These are phyloP conservation scores for Zygosaccharomyces sapae DNA, from an alignment of 1,139 yeast genomes.

Conservation along the genomic window DNA sequence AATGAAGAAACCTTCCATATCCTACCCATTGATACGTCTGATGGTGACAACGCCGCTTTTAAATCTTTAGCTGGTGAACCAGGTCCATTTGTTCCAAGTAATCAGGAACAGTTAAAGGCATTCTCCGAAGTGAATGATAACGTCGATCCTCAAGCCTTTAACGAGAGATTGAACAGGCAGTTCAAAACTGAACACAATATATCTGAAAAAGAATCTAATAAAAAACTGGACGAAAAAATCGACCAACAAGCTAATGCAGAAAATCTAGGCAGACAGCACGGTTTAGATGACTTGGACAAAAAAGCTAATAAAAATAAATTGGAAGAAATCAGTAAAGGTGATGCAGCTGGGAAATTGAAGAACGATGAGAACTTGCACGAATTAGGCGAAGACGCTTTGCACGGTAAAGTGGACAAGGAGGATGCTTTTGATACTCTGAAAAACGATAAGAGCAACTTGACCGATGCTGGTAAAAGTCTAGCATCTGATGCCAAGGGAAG, in stretches of 20 bases:
- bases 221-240: background rate
- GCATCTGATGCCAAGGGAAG: background rate
- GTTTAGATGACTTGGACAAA: no score
- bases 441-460: background rate
- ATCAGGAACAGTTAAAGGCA: slow-evolving; percentile 48
- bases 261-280: background rate
- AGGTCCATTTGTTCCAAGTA: slow-evolving; percentile 49
- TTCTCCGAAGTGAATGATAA: slow-evolving; percentile 40
- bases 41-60: background rate
- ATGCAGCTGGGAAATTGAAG: background rate
- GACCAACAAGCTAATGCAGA: slow-evolving; percentile 11
- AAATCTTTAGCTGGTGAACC: slow-evolving; percentile 50
- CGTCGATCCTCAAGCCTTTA: slow-evolving; percentile 21
- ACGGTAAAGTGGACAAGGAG: slow-evolving; percentile 1
- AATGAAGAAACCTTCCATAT: slow-evolving; percentile 11
- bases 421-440: slow-evolving; percentile 1
- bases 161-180: slow-evolving; percentile 19
- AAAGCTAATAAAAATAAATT: slow-evolving; percentile 1
- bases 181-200: slow-evolving; percentile 11
- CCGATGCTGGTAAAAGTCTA: background rate
- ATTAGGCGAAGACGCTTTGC: background rate
- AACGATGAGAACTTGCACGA: background rate
- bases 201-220: background rate
- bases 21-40: slow-evolving; percentile 9
- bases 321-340: background rate